Conservation (phyloP, 1,284 basidiomycete genomes). For the Omphalotus olearius region DNA sequence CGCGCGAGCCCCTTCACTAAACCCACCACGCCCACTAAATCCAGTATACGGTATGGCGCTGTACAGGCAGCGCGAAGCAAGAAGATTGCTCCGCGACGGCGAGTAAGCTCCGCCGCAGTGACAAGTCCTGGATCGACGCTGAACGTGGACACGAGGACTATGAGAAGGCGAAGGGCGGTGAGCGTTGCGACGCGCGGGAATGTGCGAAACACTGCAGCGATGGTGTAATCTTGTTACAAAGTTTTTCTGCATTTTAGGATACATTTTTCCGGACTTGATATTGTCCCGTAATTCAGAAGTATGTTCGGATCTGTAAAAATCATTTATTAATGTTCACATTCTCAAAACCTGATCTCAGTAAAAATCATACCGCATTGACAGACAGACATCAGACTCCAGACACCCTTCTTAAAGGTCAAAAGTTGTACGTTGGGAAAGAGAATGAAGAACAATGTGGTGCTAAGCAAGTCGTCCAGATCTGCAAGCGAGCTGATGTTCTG, state of each 20-base stretch:
- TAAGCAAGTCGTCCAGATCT: too few species aligned
- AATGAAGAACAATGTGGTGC: too few species aligned
- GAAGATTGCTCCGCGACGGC: constrained; percentile 7
- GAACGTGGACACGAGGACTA: background rate
- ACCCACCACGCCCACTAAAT: background rate
- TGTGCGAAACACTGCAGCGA: background rate
- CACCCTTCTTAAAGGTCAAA: too few species aligned
- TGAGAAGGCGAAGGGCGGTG: background rate
- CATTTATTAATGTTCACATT: too few species aligned
- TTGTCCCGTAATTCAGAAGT: too few species aligned
- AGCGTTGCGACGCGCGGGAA: background rate
- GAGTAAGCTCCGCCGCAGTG: constrained; percentile 9
- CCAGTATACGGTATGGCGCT: background rate
- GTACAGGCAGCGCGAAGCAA: constrained; percentile 3
- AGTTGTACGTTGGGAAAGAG: too few species aligned
- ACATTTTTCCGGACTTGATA: background rate
- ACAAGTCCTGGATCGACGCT: background rate
- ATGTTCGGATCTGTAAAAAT: too few species aligned
- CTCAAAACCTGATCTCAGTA: too few species aligned
- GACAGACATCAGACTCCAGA: too few species aligned
- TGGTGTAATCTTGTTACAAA: too few species aligned
- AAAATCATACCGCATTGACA: too few species aligned
- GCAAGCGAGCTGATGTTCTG: too few species aligned
- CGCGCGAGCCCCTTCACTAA: background rate
- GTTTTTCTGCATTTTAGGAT: background rate